Percentiles rank a stretch among this genome's conserved stretches.
These are phyloP conservation scores for Lepidium africanum DNA, from an alignment of 345 rosid species.

Conservation along the genomic window DNA sequence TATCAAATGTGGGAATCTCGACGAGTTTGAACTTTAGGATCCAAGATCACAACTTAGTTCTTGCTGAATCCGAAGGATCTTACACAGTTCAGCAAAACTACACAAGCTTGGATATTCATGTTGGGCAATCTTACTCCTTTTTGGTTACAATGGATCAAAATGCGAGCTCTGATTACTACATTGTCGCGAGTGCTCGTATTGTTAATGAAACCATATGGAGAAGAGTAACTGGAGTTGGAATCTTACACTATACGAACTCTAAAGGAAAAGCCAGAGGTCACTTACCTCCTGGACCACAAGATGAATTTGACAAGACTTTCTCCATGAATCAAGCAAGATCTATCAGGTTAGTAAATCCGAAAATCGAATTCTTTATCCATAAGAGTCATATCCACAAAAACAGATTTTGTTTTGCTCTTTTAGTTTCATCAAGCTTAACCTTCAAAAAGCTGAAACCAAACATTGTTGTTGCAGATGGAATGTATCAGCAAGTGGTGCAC, in stretches of 20 bases:
- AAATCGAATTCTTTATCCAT: not conserved
- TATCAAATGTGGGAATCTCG: constrained; percentile 87
- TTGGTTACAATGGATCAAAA: constrained; percentile 94
- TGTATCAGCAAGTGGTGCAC: constrained; percentile 96
- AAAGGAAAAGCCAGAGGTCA: constrained; percentile 90
- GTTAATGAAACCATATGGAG: constrained; percentile 86
- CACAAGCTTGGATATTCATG: constrained; percentile 95
- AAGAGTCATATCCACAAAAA: not conserved
- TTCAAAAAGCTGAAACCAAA: not conserved
- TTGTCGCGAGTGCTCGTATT: constrained; percentile 91
- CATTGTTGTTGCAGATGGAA: constrained; percentile 62
- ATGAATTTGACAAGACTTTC: constrained; percentile 80
- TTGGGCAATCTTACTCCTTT: constrained; percentile 90
- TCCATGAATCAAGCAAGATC: constrained; percentile 99
- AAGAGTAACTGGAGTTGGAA: constrained; percentile 92
- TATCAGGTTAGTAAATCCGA: constrained; percentile 55
- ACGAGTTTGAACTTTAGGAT: constrained; percentile 96
- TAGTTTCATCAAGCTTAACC: not conserved
- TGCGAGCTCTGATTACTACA: constrained; percentile 93
- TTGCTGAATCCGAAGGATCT: constrained; percentile 91
- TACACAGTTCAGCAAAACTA: constrained; percentile 97
- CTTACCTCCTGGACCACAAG: constrained; percentile 76
- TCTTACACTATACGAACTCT: constrained; percentile 87
- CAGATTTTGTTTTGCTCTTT: too few relatives aligned
- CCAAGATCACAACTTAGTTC: constrained; percentile 81